Percentiles rank a stretch among this genome's conserved stretches.
Evolutionary conservation across 176 grass and related monocot species (phyloP).

Genomic region (Oryza longistaminata): DNA sequence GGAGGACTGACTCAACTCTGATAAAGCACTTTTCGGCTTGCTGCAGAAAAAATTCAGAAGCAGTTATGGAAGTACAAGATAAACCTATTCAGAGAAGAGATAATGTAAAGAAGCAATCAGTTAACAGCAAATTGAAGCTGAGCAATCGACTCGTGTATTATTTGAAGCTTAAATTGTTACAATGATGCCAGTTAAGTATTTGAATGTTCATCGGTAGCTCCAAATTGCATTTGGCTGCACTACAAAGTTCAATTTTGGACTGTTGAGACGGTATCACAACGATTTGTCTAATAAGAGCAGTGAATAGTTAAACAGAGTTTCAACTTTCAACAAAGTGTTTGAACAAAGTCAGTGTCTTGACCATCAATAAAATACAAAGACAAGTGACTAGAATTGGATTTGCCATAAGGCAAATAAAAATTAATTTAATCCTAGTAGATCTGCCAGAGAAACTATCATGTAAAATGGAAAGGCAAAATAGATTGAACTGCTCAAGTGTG

Average conservation of each 20-base stretch:
- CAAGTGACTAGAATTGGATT: not conserved
- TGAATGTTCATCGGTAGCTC: not conserved
- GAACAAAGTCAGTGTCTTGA: not conserved
- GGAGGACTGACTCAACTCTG: conserved; percentile 76
- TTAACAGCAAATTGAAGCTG: not conserved
- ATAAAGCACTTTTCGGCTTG: conserved; percentile 81
- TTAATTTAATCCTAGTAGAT: not conserved
- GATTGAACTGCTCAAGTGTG: not conserved
- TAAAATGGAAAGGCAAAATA: not conserved
- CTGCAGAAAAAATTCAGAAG: conserved; percentile 55
- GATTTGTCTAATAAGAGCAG: not conserved
- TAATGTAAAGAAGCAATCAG: conserved; percentile 20
- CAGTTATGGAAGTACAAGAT: conserved; percentile 33
- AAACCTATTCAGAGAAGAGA: not conserved
- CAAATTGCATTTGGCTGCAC: not conserved
- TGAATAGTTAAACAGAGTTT: conserved; percentile 1
- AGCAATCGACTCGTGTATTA: not conserved
- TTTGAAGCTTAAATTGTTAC: conserved; percentile 5
- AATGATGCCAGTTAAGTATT: not conserved
- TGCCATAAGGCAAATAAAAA: not conserved
- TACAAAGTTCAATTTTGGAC: conserved; percentile 25
- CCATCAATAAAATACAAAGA: not conserved
- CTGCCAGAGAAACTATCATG: not conserved
- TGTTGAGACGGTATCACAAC: not conserved
- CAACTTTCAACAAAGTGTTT: not conserved